Base-by-base conservation (phyloP, 768 basidiomycete genomes). In the Dictyophora rubrovolvata region DNA sequence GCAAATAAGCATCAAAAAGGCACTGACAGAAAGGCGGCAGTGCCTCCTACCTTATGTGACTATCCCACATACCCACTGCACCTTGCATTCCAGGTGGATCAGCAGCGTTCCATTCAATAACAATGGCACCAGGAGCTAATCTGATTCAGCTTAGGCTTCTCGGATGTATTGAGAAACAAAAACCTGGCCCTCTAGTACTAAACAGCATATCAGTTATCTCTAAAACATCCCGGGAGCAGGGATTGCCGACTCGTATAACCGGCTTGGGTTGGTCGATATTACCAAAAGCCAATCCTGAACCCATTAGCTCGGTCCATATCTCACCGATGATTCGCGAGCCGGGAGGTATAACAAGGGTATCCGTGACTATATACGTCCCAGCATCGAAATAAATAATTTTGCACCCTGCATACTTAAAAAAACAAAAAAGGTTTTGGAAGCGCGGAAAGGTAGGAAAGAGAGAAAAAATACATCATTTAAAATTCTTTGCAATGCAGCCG, bases 381-480 rank as follows among this genome's bases (percentile, higher is more conserved):
- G 86, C 85, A 64, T 91, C 89, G 65, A 91, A 81, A 74, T 87
- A 90, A 48, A 91, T 84, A 64, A 92, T 85, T 67, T 86, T 89
- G 73, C 83, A 83, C 5, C 83, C 84, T 18, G 84, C 72, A 66
- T 76, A 86, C 87, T 89, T 59, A 9, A 50, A 50, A 9, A 18
- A 23, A 88, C 59, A 9, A 50, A 50, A 9, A 18, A 23, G 7
- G 55, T 48, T 14, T 51, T 5, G 12, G 50, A 51, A 51, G 14
- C 20, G 4, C 50, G 17, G 3, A 51, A 51, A 11, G 6, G 37
- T 7, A 33, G 9, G 36, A 18, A 20, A 23, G 37, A 28, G 35
- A 28, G 23, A 22, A 47, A n/a, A 5, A 68, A 16, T 60, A 82
- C 86, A 72, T 80, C 70, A 51, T 77, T 65, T 60, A 92, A 79